phyloP scores from a whole-genome alignment of 208 protist species.

The Crithidia bombi region DNA sequence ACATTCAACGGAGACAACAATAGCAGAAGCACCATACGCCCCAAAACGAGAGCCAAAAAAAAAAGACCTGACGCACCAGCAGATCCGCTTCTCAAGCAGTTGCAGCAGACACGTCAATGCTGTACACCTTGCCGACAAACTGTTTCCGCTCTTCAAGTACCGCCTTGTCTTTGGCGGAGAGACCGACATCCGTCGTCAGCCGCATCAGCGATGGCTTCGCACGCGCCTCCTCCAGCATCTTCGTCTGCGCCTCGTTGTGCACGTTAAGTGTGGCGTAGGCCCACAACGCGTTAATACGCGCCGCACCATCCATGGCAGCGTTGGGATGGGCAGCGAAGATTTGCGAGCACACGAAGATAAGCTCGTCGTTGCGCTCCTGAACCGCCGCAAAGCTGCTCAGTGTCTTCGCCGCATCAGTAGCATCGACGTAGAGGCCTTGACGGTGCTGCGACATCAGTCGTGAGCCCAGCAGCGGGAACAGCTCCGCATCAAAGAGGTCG shows the following conservation, averaged over 20 bases:
- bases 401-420: constrained; percentile 65
- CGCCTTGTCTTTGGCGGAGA: constrained; percentile 21
- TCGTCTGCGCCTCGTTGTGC: constrained; percentile 80
- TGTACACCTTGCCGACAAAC: constrained; percentile 43
- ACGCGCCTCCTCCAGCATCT: constrained; percentile 56
- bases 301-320: constrained; percentile 41
- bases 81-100: not conserved
- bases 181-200: not conserved
- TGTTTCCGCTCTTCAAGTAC: constrained; percentile 48
- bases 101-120: constrained; percentile 22
- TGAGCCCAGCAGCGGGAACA: constrained; percentile 88
- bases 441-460: constrained; percentile 64
- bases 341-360: constrained; percentile 75
- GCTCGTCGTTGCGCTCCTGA: constrained; percentile 87
- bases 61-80: not conserved
- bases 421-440: constrained; percentile 63
- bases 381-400: constrained; percentile 89
- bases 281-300: constrained; percentile 76
- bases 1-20: no score
- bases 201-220: constrained; percentile 42
- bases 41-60: not conserved
- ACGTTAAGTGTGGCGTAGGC: constrained; percentile 76
- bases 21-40: not conserved
- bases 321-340: constrained; percentile 55
- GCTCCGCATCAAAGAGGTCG: constrained; percentile 89